Base-by-base conservation (phyloP, 441 rosid species). In the Pelargonium cotyledonis region DNA sequence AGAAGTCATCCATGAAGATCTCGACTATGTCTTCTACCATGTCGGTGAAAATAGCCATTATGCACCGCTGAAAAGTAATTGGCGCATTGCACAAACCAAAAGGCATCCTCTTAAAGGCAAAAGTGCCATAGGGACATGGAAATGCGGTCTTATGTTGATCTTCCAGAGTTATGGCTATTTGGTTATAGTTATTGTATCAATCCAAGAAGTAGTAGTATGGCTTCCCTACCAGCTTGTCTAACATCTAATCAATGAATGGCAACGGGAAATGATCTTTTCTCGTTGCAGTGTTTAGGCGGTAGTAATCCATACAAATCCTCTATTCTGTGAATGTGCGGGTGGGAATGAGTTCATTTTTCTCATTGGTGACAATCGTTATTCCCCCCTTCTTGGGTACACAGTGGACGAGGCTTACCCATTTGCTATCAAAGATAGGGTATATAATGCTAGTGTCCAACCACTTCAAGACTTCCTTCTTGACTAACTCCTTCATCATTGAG, bases 1-100 rank as follows among this genome's bases (percentile, higher is more conserved):
- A n/a, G 21, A 57, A 57, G n/a, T 57, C 63, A 18, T 57, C 63
- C 63, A 18, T 57, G 63, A 57, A 61, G 23, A 61, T 40, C 26
- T 61, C 38, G 0, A 61, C 23, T 0, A 21, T 61, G 2, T 21
- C 3, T 26, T 61, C 65, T 0, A 61, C 12, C 9, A 6, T 18
- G 1, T 61, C 65, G 6, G 65, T 5, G 19, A 61, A 21, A 5
- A 61, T 19, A 0, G 1, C 2, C 35, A 61, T 61, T 12, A 19
- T 57, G 9, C 6, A 57, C 7, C 9, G 1, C n/a, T 57, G 21
- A 18, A 57, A 57, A 0, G 63, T 57, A 1, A 5, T 16, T 0
- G 63, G 26, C 1, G 63, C 63, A 57, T 57, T 57, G 1, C 63
- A 57, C 19, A 57, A 1, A 1, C 63, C 63, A 15, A 57, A 57